Conservation (phyloP, 2,329 filamentous ascomycete genomes). For the Pseudocercospora crystallina region DNA sequence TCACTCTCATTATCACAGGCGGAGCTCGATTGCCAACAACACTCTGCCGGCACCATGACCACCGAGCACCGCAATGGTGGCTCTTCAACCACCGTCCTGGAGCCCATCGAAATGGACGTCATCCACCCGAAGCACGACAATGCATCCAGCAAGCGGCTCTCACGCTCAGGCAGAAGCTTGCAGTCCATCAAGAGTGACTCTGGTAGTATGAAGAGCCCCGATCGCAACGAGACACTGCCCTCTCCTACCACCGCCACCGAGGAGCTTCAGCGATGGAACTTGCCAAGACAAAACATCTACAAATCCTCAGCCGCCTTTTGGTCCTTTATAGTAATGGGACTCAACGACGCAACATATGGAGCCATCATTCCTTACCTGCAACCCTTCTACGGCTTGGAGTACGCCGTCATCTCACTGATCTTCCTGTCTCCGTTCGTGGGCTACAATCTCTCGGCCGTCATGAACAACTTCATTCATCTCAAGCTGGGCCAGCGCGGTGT, state of each 20-base stretch:
- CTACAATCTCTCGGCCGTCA: conserved; percentile 62
- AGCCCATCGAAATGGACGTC: conserved; percentile 29
- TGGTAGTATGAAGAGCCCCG: conserved; percentile 9
- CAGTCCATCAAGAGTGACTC: conserved; percentile 13
- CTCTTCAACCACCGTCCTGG: conserved; percentile 30
- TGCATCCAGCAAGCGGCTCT: conserved; percentile 21
- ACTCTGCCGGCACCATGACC: conserved; percentile 7
- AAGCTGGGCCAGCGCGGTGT: conserved; percentile 69
- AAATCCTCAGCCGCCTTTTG: conserved; percentile 61
- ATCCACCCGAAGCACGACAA: conserved; percentile 19
- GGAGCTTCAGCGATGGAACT: conserved; percentile 61
- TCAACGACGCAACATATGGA: conserved; percentile 58
- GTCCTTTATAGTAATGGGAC: conserved; percentile 64
- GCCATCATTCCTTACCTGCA: conserved; percentile 58
- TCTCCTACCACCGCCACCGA: conserved; percentile 46
- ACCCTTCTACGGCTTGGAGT: conserved; percentile 61
- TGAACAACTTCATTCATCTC: conserved; percentile 66
- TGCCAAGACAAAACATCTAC: conserved; percentile 58
- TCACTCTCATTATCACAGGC: too few relatives aligned
- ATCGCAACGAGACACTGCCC: conserved; percentile 43
- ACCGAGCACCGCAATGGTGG: conserved; percentile 22
- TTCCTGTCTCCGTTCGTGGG: conserved; percentile 67
- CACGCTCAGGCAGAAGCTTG: conserved; percentile 25
- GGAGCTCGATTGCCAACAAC: neutral
- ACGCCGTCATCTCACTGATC: conserved; percentile 64